phyloP scores from a whole-genome alignment of 2,329 filamentous ascomycete genomes.

The Penicillium sp. region DNA sequence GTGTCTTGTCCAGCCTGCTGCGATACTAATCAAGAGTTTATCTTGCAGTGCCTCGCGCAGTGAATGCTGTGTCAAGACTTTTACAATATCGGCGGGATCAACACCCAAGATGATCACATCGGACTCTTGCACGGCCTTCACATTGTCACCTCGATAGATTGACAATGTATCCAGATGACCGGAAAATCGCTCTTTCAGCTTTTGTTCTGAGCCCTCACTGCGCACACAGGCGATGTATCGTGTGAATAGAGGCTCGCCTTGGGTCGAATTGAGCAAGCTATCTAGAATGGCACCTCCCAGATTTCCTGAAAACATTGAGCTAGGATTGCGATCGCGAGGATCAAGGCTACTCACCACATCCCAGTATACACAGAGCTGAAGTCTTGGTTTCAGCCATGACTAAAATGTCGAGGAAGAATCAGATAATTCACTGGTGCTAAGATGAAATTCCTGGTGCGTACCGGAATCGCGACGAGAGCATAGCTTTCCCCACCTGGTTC shows the following conservation, averaged over 20 bases:
- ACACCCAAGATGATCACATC: conserved; percentile 47
- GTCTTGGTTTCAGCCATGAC: conserved; percentile 12
- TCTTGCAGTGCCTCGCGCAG: conserved; percentile 38
- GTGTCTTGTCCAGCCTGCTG: conserved; percentile 47
- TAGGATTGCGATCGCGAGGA: not conserved
- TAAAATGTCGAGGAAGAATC: not conserved
- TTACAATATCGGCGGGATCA: conserved; percentile 45
- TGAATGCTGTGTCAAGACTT: conserved; percentile 36
- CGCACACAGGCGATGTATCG: conserved; percentile 44
- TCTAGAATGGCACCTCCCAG: conserved; percentile 38
- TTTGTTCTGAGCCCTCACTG: conserved; percentile 36
- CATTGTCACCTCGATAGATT: conserved; percentile 35
- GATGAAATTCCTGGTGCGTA: not conserved
- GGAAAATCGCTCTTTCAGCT: conserved; percentile 32
- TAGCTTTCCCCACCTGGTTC: not conserved
- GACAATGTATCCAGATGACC: conserved; percentile 29
- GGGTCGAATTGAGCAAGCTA: conserved; percentile 27
- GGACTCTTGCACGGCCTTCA: conserved; percentile 34
- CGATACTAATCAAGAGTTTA: conserved; percentile 52
- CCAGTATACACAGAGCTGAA: conserved; percentile 18
- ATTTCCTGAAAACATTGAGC: conserved; percentile 30
- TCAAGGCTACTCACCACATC: conserved; percentile 14
- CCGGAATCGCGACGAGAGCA: not conserved
- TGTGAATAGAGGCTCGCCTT: conserved; percentile 22
- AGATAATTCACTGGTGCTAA: not conserved